Percentiles rank a stretch among this genome's conserved stretches.
These are phyloP conservation scores for Phialophora chinensis DNA, from an alignment of 2,329 filamentous ascomycete genomes.

Conservation along the genomic window DNA sequence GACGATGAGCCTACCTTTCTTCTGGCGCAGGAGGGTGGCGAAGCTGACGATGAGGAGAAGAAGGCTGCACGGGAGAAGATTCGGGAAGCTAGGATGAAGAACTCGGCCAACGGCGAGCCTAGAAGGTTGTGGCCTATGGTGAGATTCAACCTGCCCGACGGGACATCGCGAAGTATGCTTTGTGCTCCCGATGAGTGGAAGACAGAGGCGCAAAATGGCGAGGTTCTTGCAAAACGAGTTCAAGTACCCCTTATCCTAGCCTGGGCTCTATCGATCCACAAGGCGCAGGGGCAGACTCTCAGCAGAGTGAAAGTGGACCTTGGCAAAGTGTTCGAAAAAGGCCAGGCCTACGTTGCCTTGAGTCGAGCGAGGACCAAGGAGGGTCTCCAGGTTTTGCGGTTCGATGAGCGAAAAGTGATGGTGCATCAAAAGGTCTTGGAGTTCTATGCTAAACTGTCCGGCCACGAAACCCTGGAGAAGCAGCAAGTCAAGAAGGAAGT, in stretches of 20 bases:
- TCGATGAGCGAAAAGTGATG: constrained; percentile 90
- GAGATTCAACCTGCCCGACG: constrained; percentile 79
- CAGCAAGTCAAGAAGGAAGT: constrained; percentile 30
- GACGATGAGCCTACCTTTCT: constrained; percentile 63
- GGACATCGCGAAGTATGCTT: constrained; percentile 75
- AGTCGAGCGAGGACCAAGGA: constrained; percentile 88
- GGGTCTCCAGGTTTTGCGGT: constrained; percentile 85
- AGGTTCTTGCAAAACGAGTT: constrained; percentile 84
- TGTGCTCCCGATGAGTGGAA: constrained; percentile 93
- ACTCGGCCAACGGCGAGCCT: constrained; percentile 53
- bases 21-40: constrained; percentile 51
- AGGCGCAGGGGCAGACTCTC: constrained; percentile 93
- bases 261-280: constrained; percentile 97
- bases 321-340: constrained; percentile 91
- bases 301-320: constrained; percentile 94
- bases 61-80: constrained; percentile 61
- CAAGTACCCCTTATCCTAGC: constrained; percentile 89
- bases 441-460: constrained; percentile 84
- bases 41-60: constrained; percentile 51
- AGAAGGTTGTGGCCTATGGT: constrained; percentile 78
- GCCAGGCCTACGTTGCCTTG: constrained; percentile 94
- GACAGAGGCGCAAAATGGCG: constrained; percentile 92
- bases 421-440: constrained; percentile 83
- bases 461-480: constrained; percentile 63
- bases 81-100: constrained; percentile 55